Evolutionary conservation across 176 grass and related monocot species (phyloP).

Genomic region (Coix lacrymajobi): DNA sequence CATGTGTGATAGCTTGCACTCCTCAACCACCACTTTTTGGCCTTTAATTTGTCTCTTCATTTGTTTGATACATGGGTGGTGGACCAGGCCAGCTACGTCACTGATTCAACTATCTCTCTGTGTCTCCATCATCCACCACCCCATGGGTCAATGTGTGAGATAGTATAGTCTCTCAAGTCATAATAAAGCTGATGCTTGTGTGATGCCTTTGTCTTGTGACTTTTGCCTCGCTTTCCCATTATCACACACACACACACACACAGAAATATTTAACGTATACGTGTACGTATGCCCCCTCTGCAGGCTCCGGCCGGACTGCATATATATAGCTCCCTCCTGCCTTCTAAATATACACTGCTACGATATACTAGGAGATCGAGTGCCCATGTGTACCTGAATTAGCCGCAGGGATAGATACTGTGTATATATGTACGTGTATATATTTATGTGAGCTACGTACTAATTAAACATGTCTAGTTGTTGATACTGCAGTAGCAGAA

Average conservation of each 20-base stretch:
- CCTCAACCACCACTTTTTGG: conserved; percentile 32
- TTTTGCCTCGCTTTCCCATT: conserved; percentile 5
- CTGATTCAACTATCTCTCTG: background rate
- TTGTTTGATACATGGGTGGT: background rate
- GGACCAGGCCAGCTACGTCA: conserved; percentile 4
- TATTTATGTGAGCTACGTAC: no score
- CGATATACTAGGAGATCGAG: no score
- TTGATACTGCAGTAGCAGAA: background rate
- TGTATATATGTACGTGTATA: no score
- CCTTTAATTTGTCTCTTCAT: conserved; percentile 22
- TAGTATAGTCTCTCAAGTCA: conserved; percentile 38
- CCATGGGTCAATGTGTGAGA: conserved; percentile 21
- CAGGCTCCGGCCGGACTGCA: no score
- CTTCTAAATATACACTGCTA: no score
- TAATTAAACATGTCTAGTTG: background rate
- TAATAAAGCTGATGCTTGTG: conserved; percentile 47
- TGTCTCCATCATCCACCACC: background rate
- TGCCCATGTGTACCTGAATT: no score
- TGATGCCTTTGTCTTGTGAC: conserved; percentile 22
- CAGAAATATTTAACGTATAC: background rate
- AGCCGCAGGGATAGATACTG: no score
- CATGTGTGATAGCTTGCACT: conserved; percentile 31
- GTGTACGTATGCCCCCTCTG: background rate
- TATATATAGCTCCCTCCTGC: background rate
- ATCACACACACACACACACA: background rate